Conservation (phyloP, 108 stramenopile species). For the Skeletonema tropicum region DNA sequence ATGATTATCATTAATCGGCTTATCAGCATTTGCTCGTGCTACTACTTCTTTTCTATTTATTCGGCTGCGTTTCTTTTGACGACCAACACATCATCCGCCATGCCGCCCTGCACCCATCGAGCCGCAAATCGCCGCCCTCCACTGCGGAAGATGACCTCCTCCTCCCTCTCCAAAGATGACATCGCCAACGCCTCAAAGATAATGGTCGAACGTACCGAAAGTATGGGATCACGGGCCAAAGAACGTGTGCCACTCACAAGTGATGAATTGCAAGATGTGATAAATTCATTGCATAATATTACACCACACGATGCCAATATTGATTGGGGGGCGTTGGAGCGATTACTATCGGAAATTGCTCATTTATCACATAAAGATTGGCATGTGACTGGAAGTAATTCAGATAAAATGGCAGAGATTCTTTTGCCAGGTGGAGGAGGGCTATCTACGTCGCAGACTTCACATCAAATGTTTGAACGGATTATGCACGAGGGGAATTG, state of each 20-base stretch:
- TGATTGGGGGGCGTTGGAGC: slow-evolving; percentile 47
- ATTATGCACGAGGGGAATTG: slow-evolving; percentile 84
- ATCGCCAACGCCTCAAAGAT: slow-evolving; percentile 12
- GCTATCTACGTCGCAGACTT: slow-evolving; percentile 20
- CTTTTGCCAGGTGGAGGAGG: slow-evolving; percentile 18
- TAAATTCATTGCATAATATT: slow-evolving; percentile 43
- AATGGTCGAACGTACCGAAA: slow-evolving; percentile 32
- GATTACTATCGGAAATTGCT: slow-evolving; percentile 55
- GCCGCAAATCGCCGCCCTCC: slow-evolving; percentile 18
- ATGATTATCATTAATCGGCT: background rate
- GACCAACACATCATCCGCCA: slow-evolving; percentile 1
- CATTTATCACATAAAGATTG: slow-evolving; percentile 81
- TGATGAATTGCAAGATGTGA: slow-evolving; percentile 53
- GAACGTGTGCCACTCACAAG: slow-evolving; percentile 49
- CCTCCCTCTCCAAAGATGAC: slow-evolving; percentile 12
- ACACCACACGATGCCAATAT: slow-evolving; percentile 30
- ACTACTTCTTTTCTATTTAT: background rate
- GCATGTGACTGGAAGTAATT: slow-evolving; percentile 55
- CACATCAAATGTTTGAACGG: slow-evolving; percentile 54
- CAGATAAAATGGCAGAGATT: slow-evolving; percentile 49
- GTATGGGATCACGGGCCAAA: slow-evolving; percentile 47
- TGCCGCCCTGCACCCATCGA: slow-evolving; percentile 19
- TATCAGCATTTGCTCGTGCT: background rate
- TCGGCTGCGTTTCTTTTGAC: background rate
- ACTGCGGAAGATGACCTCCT: slow-evolving; percentile 19